Percentiles rank a stretch among this genome's conserved stretches.
These are phyloP conservation scores for Penicillium odoratum DNA, from an alignment of 495 filamentous ascomycete species.

Conservation along the genomic window DNA sequence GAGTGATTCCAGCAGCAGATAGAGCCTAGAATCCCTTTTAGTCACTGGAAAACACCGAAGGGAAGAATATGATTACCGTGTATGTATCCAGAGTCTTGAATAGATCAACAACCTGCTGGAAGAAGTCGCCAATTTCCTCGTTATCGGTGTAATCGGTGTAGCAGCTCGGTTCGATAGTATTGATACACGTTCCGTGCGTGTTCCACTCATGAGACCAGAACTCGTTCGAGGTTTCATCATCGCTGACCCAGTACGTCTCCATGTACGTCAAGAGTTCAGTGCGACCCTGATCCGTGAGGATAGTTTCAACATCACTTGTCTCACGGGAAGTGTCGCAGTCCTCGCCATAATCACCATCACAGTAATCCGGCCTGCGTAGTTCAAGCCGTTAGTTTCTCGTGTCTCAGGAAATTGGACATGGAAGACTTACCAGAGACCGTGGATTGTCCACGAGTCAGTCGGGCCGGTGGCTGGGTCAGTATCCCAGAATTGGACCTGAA, in stretches of 20 bases:
- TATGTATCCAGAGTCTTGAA: slow-evolving; percentile 64
- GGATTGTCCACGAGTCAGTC: slow-evolving; percentile 72
- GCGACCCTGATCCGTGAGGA: slow-evolving; percentile 56
- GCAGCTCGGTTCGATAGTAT: slow-evolving; percentile 65
- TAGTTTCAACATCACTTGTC: slow-evolving; percentile 62
- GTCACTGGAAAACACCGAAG: neutral
- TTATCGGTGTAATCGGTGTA: slow-evolving; percentile 60
- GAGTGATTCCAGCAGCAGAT: slow-evolving; percentile 59
- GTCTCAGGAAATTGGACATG: too few relatives aligned
- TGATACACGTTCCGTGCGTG: slow-evolving; percentile 67
- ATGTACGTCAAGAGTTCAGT: slow-evolving; percentile 62
- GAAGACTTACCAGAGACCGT: slow-evolving; percentile 63
- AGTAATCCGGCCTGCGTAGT: slow-evolving; percentile 62
- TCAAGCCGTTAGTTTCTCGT: neutral
- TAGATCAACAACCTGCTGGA: slow-evolving; percentile 51
- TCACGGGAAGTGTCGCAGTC: slow-evolving; percentile 62
- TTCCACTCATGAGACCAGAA: slow-evolving; percentile 81
- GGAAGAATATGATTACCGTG: slow-evolving; percentile 33
- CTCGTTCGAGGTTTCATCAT: slow-evolving; percentile 46
- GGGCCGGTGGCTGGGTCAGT: slow-evolving; percentile 60
- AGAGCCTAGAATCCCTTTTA: slow-evolving; percentile 43
- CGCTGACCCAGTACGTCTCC: slow-evolving; percentile 68
- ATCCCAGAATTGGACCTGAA: slow-evolving; percentile 82
- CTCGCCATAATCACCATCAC: slow-evolving; percentile 68
- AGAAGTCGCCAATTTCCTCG: slow-evolving; percentile 57